Evolutionary conservation across 169 alveolate species (phyloP).

Genomic region (Plasmodium cynomolgi): DNA sequence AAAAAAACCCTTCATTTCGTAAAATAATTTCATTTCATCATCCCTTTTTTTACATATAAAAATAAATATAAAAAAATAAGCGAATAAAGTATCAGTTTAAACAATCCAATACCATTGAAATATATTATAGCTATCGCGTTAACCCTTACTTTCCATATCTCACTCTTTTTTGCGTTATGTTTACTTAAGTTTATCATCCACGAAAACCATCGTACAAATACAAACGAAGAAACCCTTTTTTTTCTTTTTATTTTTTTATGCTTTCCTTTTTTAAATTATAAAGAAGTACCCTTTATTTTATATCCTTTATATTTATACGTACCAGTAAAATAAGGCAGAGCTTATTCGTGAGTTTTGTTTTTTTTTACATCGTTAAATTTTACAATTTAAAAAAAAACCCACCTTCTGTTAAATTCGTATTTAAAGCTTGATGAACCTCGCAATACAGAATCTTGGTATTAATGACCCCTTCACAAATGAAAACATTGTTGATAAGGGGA

Average conservation of each 20-base stretch:
- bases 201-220: background rate
- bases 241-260: background rate
- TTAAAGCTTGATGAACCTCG: slow-evolving; percentile 76
- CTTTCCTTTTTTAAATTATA: background rate
- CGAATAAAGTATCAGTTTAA: background rate
- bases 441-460: slow-evolving; percentile 75
- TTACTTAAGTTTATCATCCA: background rate
- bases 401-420: background rate
- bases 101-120: background rate
- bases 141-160: background rate
- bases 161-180: background rate
- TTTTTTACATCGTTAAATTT: background rate
- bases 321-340: background rate
- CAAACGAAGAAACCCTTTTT: background rate
- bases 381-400: background rate
- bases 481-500: slow-evolving; percentile 75
- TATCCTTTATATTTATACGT: background rate
- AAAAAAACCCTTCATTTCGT: background rate
- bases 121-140: background rate
- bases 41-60: background rate
- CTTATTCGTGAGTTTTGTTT: background rate
- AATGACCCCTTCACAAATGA: slow-evolving; percentile 76
- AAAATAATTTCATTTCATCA: background rate
- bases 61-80: background rate
- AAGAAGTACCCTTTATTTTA: background rate